These are phyloP conservation scores for Boletus rufocinnamomeus DNA, from an alignment of 768 basidiomycete genomes.

Conservation along the genomic window DNA sequence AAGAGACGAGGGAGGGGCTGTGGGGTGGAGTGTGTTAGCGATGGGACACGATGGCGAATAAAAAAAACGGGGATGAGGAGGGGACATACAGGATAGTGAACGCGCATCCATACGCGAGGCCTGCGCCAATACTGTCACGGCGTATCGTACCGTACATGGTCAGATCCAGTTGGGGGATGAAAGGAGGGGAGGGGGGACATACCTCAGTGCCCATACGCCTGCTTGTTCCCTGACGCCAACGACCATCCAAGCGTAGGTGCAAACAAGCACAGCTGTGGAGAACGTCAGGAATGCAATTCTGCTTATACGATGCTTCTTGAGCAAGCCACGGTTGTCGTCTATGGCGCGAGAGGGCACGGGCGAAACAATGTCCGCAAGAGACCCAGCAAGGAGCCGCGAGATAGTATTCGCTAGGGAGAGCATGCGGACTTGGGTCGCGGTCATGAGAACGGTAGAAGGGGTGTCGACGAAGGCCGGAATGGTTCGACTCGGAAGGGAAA, in stretches of 20 bases:
- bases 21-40: background rate
- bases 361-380: conserved; percentile 71
- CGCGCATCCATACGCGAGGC: conserved; percentile 65
- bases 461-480: conserved; percentile 11
- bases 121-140: conserved; percentile 56
- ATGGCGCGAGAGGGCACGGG: conserved; percentile 51
- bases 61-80: background rate
- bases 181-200: conserved; percentile 8
- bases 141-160: background rate
- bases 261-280: conserved; percentile 48
- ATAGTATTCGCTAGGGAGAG: conserved; percentile 72
- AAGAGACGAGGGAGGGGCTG: conserved; percentile 63
- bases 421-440: conserved; percentile 66
- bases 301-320: conserved; percentile 57
- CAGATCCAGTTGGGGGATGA: background rate
- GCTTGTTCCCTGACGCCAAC: conserved; percentile 48
- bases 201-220: conserved; percentile 75
- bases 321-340: conserved; percentile 30
- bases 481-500: conserved; percentile 55
- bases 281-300: conserved; percentile 60
- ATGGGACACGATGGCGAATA: background rate
- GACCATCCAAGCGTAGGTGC: conserved; percentile 59
- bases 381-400: conserved; percentile 66
- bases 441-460: conserved; percentile 37
- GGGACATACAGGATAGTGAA: conserved; percentile 70